Conservation (phyloP, 2,329 filamentous ascomycete genomes). For the Cercospora canescens region DNA sequence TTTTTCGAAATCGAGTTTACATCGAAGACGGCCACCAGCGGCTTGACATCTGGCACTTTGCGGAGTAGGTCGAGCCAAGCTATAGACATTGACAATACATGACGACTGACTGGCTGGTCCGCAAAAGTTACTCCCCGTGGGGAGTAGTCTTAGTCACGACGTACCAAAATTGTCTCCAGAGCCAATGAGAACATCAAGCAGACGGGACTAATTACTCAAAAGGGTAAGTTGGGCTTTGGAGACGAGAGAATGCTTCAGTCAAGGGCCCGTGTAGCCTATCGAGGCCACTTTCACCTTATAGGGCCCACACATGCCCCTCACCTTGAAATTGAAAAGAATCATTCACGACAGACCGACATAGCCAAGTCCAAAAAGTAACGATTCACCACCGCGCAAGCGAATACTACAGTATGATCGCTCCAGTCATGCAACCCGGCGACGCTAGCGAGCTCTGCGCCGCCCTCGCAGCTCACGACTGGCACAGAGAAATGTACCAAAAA, state of each 20-base stretch:
- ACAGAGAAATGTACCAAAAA: background rate
- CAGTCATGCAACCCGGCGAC: background rate
- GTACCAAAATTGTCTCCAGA: background rate
- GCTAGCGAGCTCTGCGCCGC: background rate
- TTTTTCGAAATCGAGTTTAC: background rate
- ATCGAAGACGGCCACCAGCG: too few species aligned
- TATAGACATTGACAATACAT: background rate
- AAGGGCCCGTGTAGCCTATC: background rate
- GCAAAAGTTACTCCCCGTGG: background rate
- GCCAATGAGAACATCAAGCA: background rate
- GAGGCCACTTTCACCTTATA: background rate
- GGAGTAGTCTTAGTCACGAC: background rate
- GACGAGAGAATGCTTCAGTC: background rate
- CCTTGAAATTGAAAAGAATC: background rate
- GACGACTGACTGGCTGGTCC: background rate
- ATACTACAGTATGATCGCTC: background rate
- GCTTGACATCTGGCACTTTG: background rate
- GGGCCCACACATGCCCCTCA: background rate
- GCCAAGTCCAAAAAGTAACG: background rate
- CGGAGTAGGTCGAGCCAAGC: background rate
- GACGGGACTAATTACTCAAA: background rate
- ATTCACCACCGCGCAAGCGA: background rate
- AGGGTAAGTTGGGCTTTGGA: background rate
- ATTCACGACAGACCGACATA: background rate
- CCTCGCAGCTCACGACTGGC: background rate